Base-by-base conservation (phyloP, 345 rosid species). In the Arabis hirsuta region DNA sequence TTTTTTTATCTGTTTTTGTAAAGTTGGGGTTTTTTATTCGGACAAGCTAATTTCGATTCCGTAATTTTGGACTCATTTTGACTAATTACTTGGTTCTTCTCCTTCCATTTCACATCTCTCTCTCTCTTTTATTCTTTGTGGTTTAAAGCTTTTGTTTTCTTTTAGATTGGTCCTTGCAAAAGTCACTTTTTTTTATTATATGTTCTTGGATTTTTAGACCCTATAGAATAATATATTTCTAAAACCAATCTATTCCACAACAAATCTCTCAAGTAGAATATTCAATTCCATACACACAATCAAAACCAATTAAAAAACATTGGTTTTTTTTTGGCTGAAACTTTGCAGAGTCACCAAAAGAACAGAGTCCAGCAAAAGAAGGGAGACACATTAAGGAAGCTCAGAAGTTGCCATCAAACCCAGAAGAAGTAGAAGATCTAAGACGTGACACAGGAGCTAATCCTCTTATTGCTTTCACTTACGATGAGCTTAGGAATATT, bases 391-490 rank as follows among this genome's bases (percentile, higher is more conserved):
- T 59, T 34, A 80, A 74, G 43, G 90, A 89, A 55, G 79, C 63
- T 29, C 81, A 80, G 4, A 91, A 84, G 78, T 77, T 91, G 42
- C 99, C 99, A 22, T 87, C 99, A 67, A 91, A 95, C 66, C 93
- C 99, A 0, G 73, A 88, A 84, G 99, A 95, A 86, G 97, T 95
- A 55, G 99, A 95, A 74, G 93, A 91, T 76, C 70, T 95, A 16
- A 90, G 99, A 6, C 89, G 93, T 9, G 93, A 89, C 69, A 67
- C 87, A 26, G 89, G 86, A 4, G 82, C 93, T 4, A 91, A 95
- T 72, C 98, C 99, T 9, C 80, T 95, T 56, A 80, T 87, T 20
- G 97, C 96, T 3, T 95, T 91, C 81, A 82, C 93, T 3, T 91
- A 78, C 50, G 87, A 85, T 22, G 99, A 95, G 65, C 83, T 95